phyloP scores from a whole-genome alignment of 2,329 filamentous ascomycete species.

The Dendrostoma leiphaemia region DNA sequence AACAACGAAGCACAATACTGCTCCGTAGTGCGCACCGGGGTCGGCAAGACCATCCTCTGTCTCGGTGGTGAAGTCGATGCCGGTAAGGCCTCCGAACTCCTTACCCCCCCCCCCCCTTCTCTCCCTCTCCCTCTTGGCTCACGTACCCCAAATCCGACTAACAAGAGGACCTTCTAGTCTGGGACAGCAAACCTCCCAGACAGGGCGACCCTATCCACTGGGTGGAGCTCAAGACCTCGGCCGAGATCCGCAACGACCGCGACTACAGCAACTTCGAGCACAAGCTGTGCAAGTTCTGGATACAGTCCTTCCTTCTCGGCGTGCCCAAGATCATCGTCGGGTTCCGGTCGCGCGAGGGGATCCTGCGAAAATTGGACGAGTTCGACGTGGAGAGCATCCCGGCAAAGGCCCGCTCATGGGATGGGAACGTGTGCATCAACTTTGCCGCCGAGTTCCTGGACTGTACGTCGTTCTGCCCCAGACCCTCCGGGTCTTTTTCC shows the following conservation, averaged over 20 bases:
- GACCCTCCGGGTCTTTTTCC: too few species aligned
- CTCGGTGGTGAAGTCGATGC: constrained; percentile 94
- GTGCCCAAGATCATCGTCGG: constrained; percentile 91
- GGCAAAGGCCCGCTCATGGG: constrained; percentile 74
- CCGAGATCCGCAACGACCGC: constrained; percentile 63
- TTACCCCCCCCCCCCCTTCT: background rate
- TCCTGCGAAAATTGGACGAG: constrained; percentile 71
- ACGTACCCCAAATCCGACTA: too few species aligned
- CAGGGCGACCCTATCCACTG: constrained; percentile 74
- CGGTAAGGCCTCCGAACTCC: constrained; percentile 46
- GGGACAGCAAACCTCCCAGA: constrained; percentile 73
- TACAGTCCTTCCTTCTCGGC: constrained; percentile 90
- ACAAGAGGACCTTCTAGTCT: too few species aligned
- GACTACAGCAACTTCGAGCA: constrained; percentile 78
- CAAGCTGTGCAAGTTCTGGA: constrained; percentile 95
- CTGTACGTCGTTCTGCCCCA: constrained; percentile 57
- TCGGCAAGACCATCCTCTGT: constrained; percentile 72
- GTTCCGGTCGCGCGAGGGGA: constrained; percentile 72
- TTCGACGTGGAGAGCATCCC: constrained; percentile 80
- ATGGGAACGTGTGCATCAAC: constrained; percentile 91
- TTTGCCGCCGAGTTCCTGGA: constrained; percentile 77
- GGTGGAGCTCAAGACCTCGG: constrained; percentile 93
- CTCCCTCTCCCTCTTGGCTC: constrained; percentile 8
- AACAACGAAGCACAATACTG: constrained; percentile 95
- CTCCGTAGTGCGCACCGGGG: constrained; percentile 84